Percentiles rank a stretch among this genome's conserved stretches.
phyloP scores from a whole-genome alignment of 768 basidiomycete species.

The Paxillus rubicundulus region DNA sequence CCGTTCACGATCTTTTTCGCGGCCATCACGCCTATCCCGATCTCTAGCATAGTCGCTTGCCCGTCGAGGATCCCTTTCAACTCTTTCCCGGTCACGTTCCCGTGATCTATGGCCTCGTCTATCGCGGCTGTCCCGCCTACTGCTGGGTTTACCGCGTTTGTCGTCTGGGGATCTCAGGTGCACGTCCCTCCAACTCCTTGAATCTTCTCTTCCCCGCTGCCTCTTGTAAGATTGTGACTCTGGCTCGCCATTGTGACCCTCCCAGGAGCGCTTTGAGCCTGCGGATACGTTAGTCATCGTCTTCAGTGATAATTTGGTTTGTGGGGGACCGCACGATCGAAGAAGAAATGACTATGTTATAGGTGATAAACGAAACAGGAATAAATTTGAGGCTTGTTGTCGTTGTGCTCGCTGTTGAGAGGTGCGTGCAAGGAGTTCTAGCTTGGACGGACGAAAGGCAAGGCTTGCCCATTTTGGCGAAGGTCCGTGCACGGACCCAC shows the following conservation, averaged over 20 bases:
- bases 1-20: constrained; percentile 22
- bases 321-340: constrained; percentile 81
- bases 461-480: constrained; percentile 1
- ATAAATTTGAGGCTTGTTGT: background rate
- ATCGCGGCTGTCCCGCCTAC: constrained; percentile 39
- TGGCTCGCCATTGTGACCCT: constrained; percentile 46
- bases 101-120: constrained; percentile 34
- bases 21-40: constrained; percentile 27
- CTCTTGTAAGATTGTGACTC: constrained; percentile 47
- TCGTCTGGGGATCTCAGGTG: constrained; percentile 44
- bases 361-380: background rate
- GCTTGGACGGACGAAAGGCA: background rate
- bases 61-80: constrained; percentile 37
- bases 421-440: background rate
- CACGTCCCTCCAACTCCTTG: constrained; percentile 69
- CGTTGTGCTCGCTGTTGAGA: constrained; percentile 1
- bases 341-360: constrained; percentile 26
- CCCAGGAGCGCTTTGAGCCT: constrained; percentile 82
- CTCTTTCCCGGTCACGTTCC: constrained; percentile 36
- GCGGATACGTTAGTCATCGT: constrained; percentile 79
- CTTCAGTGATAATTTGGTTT: constrained; percentile 49
- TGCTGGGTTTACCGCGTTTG: constrained; percentile 21
- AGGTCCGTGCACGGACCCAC: constrained; percentile 18
- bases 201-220: constrained; percentile 50
- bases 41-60: constrained; percentile 27